Base-by-base conservation (phyloP, 1,284 basidiomycete genomes). In the Trametes hirsuta region DNA sequence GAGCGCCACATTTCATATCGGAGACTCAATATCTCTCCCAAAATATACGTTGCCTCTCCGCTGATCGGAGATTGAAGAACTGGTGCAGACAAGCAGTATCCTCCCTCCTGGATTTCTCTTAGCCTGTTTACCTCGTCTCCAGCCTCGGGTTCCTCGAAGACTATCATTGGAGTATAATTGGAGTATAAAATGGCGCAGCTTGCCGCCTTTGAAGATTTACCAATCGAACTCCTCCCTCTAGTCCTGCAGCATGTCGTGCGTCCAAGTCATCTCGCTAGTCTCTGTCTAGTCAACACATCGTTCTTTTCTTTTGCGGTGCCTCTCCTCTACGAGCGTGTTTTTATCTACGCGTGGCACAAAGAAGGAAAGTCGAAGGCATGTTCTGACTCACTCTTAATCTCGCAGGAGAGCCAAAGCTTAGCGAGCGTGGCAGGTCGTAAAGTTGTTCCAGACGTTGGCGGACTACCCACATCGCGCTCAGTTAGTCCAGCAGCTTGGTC, bases 281-380 rank as follows among this genome's bases (percentile, higher is more conserved):
- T 79, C 10, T 87, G 83, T 67, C 80, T 84, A 3, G 86, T 90
- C 21, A 85, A 80, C 70, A 80, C 75, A 52, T 59, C 72, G 1
- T 89, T 90, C 66, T 73, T 82, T 62, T 50, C 62, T 1, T 84
- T 84, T 65, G 77, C 82, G 0, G 71, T 76, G 0, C 75, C 79
- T 12, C 62, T 72, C 22, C 74, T 91, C 18, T 91, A 91, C 64
- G 74, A 79, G 25, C 76, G 78, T 12, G 76, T 84, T 14, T 79
- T 77, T 49, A 84, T 91, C 48, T 87, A 84, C 71, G 79, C 87
- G 15, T 90, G 88, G 89, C 82, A 90, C 55, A 85, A 77, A 62
- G 78, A 84, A 37, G 79, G 78, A 9, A 90, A 88, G 66, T 68
- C 64, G 6, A 87, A 80, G 77, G 89, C 87, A 76, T 72, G 85